Percentiles rank a stretch among this genome's conserved stretches.
Conservation (phyloP, 2,329 filamentous ascomycete species). For the Colletotrichum echinochloae region DNA sequence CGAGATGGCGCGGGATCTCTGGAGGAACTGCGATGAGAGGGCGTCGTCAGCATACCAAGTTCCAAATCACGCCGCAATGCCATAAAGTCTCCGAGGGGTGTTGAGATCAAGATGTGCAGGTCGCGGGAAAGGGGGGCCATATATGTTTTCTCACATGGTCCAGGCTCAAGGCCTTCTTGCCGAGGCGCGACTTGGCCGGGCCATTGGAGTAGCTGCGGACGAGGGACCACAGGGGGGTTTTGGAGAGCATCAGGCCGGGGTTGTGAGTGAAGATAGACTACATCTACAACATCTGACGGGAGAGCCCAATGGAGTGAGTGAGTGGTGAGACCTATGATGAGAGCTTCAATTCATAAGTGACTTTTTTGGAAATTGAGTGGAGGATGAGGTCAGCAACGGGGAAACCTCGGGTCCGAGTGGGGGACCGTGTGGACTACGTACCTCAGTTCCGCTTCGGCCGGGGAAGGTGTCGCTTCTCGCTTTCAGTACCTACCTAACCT, state of each 20-base stretch:
- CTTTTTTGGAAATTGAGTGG: constrained; percentile 33
- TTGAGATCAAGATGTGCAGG: no score
- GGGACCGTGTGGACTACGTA: no score
- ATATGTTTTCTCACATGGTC: constrained; percentile 63
- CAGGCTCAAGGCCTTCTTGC: constrained; percentile 61
- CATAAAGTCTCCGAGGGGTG: no score
- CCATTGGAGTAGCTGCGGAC: constrained; percentile 54
- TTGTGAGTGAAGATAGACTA: not conserved
- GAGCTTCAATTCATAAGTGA: constrained; percentile 19
- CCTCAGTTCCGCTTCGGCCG: constrained; percentile 1
- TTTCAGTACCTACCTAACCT: no score
- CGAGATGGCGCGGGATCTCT: constrained; percentile 65
- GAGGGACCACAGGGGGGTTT: constrained; percentile 24
- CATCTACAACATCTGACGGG: constrained; percentile 37
- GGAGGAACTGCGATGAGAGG: constrained; percentile 64
- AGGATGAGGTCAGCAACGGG: constrained; percentile 38
- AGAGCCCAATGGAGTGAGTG: no score
- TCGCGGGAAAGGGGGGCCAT: not conserved
- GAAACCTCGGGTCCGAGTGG: constrained; percentile 33
- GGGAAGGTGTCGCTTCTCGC: no score
- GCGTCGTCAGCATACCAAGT: not conserved
- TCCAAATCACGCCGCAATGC: rapidly evolving
- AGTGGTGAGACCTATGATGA: not conserved
- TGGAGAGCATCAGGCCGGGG: constrained; percentile 23
- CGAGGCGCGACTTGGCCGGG: constrained; percentile 52